Evolutionary conservation across 805 yeast species (phyloP), one percentile per base, ranked within the genome.

Genomic region (Candida taoyuanica): DNA sequence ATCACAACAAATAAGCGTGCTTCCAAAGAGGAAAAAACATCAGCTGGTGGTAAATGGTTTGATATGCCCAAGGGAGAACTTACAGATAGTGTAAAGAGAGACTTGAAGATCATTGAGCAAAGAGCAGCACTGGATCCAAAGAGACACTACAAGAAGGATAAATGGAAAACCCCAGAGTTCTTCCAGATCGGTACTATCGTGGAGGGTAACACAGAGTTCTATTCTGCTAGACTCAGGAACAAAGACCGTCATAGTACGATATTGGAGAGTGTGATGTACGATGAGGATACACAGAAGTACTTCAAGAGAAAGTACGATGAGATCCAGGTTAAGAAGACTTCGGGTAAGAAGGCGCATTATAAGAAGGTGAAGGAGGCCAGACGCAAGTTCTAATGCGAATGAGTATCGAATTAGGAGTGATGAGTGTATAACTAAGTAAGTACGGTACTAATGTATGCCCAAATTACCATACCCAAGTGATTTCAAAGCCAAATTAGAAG

Each of bases 71-170:
- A 76, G 48, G 78, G 81, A 5, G 93, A 84, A 49, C 62, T 85
- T 43, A 84, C 94, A 8, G 77, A 81, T 2, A 71, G 73, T 20
- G 57, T 85, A 16, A 83, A 83, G 54, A 71, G 95, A 42, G 98
- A 93, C 58, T 58, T 93, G 50, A 67, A 78, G 53, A 64, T 93
- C 13, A 68, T 93, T 43, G 81, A 86, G 55, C 85, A 91, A 65
- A 78, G 98, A 62, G 82, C 84, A 39, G 96, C 88, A 8, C 70
- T 93, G 45, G 98, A 93, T 58, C 98, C 97, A 7, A 93, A 93
- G 64, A 75, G 97, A 52, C 96, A 87, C 63, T 93, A 93, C 64
- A 87, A 85, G 63, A 86, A 85, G 59, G 93, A 83, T 42, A 78
- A 78, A 44, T 82, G 88, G 83, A 71, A 70, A 34, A 70, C 72